phyloP scores from a whole-genome alignment of 176 grass and related monocot genomes.

The Bromus sterilis region DNA sequence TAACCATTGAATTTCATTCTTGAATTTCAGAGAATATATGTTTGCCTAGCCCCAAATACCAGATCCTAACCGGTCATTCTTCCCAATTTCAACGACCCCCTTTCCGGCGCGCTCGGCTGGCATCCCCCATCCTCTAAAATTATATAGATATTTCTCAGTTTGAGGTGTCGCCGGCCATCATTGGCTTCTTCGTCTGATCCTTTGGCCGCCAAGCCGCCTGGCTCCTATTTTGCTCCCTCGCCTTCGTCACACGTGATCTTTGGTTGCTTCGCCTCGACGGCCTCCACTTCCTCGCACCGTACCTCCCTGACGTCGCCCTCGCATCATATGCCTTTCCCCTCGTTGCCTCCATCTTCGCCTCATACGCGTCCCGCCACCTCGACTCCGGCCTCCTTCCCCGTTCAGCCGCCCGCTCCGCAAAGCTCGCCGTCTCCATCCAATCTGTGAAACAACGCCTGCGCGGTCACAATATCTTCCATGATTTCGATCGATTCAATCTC shows the following conservation, averaged over 20 bases:
- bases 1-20: too few species aligned
- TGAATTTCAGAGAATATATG: too few species aligned
- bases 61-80: too few species aligned
- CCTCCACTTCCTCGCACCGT: constrained; percentile 35
- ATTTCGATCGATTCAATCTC: constrained; percentile 18
- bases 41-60: too few species aligned
- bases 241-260: constrained; percentile 35
- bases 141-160: too few species aligned
- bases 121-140: too few species aligned
- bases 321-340: constrained; percentile 17
- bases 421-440: constrained; percentile 19
- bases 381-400: constrained; percentile 12
- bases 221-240: constrained; percentile 25
- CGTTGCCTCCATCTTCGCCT: constrained; percentile 38
- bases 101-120: too few species aligned
- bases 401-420: constrained; percentile 12
- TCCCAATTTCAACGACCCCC: too few species aligned
- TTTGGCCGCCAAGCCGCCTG: constrained; percentile 25
- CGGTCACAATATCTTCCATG: neutral
- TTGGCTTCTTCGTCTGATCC: constrained; percentile 15
- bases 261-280: constrained; percentile 61
- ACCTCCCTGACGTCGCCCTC: neutral
- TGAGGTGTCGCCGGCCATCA: neutral
- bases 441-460: constrained; percentile 5
- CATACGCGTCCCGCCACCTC: constrained; percentile 41